A percentile compares a stretch with the other conserved stretches of the same genome.
Evolutionary conservation across 2,329 filamentous ascomycete species (phyloP).

Genomic region (Stemphylium beticola): DNA sequence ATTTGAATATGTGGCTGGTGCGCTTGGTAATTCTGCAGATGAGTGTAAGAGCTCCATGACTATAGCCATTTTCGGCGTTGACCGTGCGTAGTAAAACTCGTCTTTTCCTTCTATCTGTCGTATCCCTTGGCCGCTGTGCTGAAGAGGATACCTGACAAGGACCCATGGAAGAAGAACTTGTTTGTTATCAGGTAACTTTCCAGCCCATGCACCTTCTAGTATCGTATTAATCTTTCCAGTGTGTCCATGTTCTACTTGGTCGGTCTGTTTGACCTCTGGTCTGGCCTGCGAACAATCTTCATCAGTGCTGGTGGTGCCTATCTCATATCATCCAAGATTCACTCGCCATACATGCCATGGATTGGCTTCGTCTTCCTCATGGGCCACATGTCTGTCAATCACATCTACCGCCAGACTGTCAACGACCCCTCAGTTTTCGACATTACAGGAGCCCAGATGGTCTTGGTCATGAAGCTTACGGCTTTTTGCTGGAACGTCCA

Average conservation of each 20-base stretch:
- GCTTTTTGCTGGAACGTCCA: conserved; percentile 99
- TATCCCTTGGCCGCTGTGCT: conserved; percentile 88
- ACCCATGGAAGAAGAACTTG: conserved; percentile 83
- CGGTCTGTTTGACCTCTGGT: conserved; percentile 92
- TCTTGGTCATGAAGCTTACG: conserved; percentile 94
- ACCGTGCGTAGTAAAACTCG: conserved; percentile 80
- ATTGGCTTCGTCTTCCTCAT: conserved; percentile 91
- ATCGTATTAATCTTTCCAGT: conserved; percentile 50
- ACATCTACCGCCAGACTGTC: conserved; percentile 79
- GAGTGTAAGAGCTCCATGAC: conserved; percentile 58
- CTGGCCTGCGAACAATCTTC: conserved; percentile 77
- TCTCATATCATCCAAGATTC: conserved; percentile 79
- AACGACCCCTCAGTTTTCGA: conserved; percentile 74
- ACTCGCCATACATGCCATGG: conserved; percentile 97
- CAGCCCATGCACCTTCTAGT: not conserved
- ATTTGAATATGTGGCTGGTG: conserved; percentile 64
- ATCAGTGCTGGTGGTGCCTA: conserved; percentile 83
- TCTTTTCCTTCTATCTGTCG: conserved; percentile 87
- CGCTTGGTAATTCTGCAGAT: conserved; percentile 68
- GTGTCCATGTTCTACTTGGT: conserved; percentile 89
- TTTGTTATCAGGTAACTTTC: conserved; percentile 76
- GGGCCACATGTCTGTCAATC: conserved; percentile 91
- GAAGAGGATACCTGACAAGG: conserved; percentile 86
- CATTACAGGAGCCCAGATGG: conserved; percentile 95
- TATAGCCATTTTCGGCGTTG: conserved; percentile 3